Conservation (phyloP, 352 stramenopile genomes). For the Globisporangium ultimum region DNA sequence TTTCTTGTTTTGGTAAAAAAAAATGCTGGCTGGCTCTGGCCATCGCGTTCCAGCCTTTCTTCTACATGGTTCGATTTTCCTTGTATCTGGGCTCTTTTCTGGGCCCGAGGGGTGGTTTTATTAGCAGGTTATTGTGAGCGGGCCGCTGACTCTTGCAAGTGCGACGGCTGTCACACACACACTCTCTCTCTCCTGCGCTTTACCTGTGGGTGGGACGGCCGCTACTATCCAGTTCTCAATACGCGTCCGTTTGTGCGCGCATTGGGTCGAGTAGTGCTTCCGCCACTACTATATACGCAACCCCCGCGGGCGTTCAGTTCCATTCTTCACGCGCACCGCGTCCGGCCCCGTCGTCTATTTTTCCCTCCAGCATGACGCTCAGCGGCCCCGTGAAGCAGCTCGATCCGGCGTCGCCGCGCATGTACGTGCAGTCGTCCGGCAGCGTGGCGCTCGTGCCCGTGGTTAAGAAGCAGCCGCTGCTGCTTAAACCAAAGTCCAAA, state of each 20-base stretch:
- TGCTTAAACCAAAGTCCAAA: slow-evolving; percentile 28
- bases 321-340: background rate
- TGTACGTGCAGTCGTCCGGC: slow-evolving; percentile 25
- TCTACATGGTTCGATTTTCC: background rate
- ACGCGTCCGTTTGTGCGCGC: too few relatives aligned
- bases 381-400: slow-evolving; percentile 44
- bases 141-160: background rate
- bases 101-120: too few relatives aligned
- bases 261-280: too few relatives aligned
- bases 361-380: slow-evolving; percentile 30
- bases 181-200: slow-evolving; percentile 1
- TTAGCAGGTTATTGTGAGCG: too few relatives aligned
- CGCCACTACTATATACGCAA: too few relatives aligned
- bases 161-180: slow-evolving; percentile 1
- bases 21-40: background rate
- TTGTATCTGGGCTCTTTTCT: background rate
- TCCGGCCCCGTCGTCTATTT: background rate
- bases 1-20: background rate
- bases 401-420: slow-evolving; percentile 28
- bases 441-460: slow-evolving; percentile 50
- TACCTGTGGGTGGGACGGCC: background rate
- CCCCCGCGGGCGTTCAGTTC: background rate
- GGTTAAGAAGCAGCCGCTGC: slow-evolving; percentile 33
- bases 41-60: background rate
- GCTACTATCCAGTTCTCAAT: background rate